A percentile compares a stretch with the other conserved stretches of the same genome.
Conservation (phyloP, 257 asterid genomes). For the Fraxinus pennsylvanica region DNA sequence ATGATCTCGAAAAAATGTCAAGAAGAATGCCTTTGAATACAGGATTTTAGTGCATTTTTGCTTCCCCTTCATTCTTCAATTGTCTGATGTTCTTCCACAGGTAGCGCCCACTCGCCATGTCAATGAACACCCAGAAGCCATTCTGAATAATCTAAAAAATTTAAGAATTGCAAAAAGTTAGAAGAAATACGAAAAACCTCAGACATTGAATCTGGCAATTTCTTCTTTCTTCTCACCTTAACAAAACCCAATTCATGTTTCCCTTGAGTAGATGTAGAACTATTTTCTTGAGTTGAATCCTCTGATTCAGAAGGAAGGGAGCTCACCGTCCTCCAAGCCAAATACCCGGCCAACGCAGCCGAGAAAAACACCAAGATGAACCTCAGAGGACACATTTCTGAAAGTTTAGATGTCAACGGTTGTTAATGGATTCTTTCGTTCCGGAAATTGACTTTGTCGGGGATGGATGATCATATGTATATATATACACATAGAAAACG, state of each 20-base stretch:
- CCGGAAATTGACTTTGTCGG: background rate
- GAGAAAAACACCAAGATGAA: slow-evolving; percentile 56
- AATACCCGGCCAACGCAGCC: slow-evolving; percentile 50
- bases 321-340: slow-evolving; percentile 46
- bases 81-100: slow-evolving; percentile 46
- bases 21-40: background rate
- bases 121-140: slow-evolving; percentile 48
- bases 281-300: slow-evolving; percentile 4
- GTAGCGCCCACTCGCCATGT: slow-evolving; percentile 57
- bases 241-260: slow-evolving; percentile 12
- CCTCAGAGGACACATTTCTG: slow-evolving; percentile 57
- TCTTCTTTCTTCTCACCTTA: slow-evolving; percentile 20
- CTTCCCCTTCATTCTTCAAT: slow-evolving; percentile 6
- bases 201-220: background rate
- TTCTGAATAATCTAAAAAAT: slow-evolving; percentile 34
- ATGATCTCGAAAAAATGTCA: background rate
- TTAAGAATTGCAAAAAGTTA: background rate
- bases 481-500: background rate
- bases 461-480: background rate
- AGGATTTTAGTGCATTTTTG: background rate
- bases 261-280: background rate
- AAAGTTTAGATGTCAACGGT: background rate
- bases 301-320: slow-evolving; percentile 22
- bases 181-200: background rate
- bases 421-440: background rate